phyloP scores from a whole-genome alignment of 345 rosid genomes.

The Eucalyptus grandis region DNA sequence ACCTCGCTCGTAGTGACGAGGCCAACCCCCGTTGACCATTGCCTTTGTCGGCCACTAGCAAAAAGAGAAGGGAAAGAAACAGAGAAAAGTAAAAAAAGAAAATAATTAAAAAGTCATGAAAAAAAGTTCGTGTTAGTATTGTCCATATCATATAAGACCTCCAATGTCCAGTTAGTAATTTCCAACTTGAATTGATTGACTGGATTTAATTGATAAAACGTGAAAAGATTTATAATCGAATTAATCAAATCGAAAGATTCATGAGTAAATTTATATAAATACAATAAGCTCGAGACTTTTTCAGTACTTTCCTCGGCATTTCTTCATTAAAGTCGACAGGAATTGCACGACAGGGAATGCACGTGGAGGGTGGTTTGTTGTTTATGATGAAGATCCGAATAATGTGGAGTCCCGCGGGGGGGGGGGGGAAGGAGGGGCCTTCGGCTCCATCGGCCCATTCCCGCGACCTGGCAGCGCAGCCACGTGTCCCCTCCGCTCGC shows the following conservation, averaged over 20 bases:
- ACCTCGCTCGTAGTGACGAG: rapidly evolving
- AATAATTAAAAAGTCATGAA: too few species aligned
- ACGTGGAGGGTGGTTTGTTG: neutral
- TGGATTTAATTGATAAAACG: rapidly evolving
- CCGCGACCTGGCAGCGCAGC: neutral
- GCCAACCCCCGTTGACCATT: rapidly evolving
- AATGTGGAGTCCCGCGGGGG: neutral
- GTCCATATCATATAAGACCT: too few species aligned
- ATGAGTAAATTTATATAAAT: too few species aligned
- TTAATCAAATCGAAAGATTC: rapidly evolving
- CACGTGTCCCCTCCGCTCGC: neutral
- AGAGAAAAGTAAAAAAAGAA: too few species aligned
- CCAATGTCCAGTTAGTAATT: rapidly evolving
- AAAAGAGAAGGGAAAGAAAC: too few species aligned
- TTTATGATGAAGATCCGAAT: neutral
- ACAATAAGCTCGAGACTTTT: too few species aligned
- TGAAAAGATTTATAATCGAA: too few species aligned
- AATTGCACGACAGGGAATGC: too few species aligned
- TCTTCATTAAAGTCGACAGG: too few species aligned
- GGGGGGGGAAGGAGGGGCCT: neutral
- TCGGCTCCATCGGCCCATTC: neutral
- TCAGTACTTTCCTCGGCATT: too few species aligned
- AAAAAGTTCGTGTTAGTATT: rapidly evolving
- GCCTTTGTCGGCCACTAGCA: neutral
- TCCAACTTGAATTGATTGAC: rapidly evolving